Evolutionary conservation across 2,329 filamentous ascomycete genomes (phyloP).

Genomic region (Coniochaeta sp.): DNA sequence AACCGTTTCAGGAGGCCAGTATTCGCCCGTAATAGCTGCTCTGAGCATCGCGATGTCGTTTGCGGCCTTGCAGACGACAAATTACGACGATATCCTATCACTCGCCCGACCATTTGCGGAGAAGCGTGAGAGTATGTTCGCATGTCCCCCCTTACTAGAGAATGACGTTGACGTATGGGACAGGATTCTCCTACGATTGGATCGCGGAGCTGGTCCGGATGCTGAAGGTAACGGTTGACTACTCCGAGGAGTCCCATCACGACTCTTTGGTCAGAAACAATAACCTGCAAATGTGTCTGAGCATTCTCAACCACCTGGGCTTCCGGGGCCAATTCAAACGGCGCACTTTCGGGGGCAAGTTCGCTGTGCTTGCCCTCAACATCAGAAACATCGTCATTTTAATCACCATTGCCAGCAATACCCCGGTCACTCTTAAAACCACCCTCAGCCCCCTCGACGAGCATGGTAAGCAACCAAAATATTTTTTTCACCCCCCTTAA

Average conservation of each 20-base stretch:
- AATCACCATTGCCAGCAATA: slow-evolving; percentile 55
- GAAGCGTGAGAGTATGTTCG: slow-evolving; percentile 13
- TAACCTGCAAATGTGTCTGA: slow-evolving; percentile 67
- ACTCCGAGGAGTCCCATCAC: slow-evolving; percentile 61
- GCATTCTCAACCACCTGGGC: slow-evolving; percentile 71
- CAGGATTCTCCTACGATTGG: slow-evolving; percentile 56
- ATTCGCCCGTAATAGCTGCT: slow-evolving; percentile 53
- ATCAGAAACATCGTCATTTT: slow-evolving; percentile 65
- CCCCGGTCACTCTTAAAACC: slow-evolving; percentile 45
- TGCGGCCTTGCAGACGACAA: slow-evolving; percentile 35
- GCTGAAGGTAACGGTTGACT: slow-evolving; percentile 71
- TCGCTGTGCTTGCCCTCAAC: slow-evolving; percentile 69
- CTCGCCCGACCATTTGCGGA: slow-evolving; percentile 48
- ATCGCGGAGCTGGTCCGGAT: slow-evolving; percentile 61
- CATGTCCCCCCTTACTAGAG: slow-evolving; percentile 19
- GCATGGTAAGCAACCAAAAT: slow-evolving; percentile 36
- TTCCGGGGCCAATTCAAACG: slow-evolving; percentile 57
- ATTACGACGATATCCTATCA: slow-evolving; percentile 67
- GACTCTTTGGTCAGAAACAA: slow-evolving; percentile 68
- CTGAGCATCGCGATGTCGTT: slow-evolving; percentile 47
- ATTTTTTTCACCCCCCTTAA: not conserved
- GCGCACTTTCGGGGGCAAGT: slow-evolving; percentile 62
- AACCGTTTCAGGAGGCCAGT: slow-evolving; percentile 31
- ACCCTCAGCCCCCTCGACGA: slow-evolving; percentile 57
- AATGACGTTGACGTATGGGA: not conserved